Evolutionary conservation across 495 filamentous ascomycete genomes (phyloP), one percentile per base, ranked within the genome.

Genomic region (Penicillium nucicola): DNA sequence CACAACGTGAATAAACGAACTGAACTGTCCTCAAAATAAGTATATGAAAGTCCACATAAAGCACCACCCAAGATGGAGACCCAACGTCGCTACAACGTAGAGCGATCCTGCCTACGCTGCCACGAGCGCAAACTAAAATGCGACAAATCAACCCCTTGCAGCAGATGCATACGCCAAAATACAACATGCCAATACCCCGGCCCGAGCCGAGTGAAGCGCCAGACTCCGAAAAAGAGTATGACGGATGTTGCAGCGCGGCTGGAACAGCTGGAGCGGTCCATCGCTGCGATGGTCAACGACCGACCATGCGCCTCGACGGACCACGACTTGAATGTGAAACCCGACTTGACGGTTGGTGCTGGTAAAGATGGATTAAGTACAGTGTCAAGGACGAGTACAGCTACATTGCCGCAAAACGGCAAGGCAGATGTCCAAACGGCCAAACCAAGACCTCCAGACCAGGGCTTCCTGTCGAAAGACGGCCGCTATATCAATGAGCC

Each of bases 81-180:
- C 10, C 38, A 41, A 23, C 56, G 60, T 10, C 56, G 60, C 3
- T 63, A 63, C 48, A 60, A 63, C 35, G 60, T 63, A 23, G 57
- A 60, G 42, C 64, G 68, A 12, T 71, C 69, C 15, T 72, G 69
- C 50, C 40, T 72, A 28, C 58, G 61, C 28, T 72, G 69, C 48
- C 65, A 69, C 48, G 61, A 63, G 46, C 61, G 68, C 36, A 72
- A 72, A 40, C 57, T 74, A 49, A 56, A 60, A 14, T 74, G 70
- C 45, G 65, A 72, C 55, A 70, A 61, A 35, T 37, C 34, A 12
- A 30, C 44, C 5, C 69, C 69, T 17, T 74, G 68, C 42, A 53
- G 30, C 28, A 57, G 54, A 50, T 74, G 70, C 37, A 22, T 47
- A 1, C 56, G 59, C 3, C 39, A 52, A 2, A 59, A 59, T 9